A percentile compares a stretch with the other conserved stretches of the same genome.
phyloP scores from a whole-genome alignment of 1,284 basidiomycete genomes.

The Puccinia hordei region DNA sequence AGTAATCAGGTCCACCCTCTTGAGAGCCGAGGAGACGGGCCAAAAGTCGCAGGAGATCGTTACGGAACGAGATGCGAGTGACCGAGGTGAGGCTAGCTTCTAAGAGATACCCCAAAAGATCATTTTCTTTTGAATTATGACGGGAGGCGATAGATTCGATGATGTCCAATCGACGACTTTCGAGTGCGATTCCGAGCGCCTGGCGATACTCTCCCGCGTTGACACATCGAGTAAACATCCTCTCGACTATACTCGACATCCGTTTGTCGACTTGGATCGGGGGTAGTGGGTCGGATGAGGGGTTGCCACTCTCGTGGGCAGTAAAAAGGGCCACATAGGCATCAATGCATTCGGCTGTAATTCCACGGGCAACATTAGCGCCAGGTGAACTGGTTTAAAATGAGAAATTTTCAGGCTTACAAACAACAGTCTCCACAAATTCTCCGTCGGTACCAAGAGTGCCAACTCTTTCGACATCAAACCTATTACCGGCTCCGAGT shows the following conservation, averaged over 20 bases:
- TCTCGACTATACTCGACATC: slow-evolving; percentile 74
- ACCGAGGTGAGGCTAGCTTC: slow-evolving; percentile 78
- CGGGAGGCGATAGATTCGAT: slow-evolving; percentile 73
- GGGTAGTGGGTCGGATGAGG: slow-evolving; percentile 63
- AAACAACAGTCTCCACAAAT: slow-evolving; percentile 89
- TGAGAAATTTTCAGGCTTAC: slow-evolving; percentile 62
- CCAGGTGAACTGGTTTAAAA: background rate
- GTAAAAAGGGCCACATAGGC: slow-evolving; percentile 69
- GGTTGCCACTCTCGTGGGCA: slow-evolving; percentile 61
- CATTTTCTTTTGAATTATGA: slow-evolving; percentile 66
- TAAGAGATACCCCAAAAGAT: slow-evolving; percentile 83
- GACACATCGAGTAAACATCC: slow-evolving; percentile 79
- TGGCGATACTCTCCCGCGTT: slow-evolving; percentile 81
- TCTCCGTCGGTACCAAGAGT: slow-evolving; percentile 69
- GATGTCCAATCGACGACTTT: slow-evolving; percentile 80
- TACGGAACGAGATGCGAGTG: slow-evolving; percentile 76
- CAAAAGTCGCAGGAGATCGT: slow-evolving; percentile 68
- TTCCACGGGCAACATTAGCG: background rate
- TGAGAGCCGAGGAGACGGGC: slow-evolving; percentile 82
- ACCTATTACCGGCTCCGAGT: slow-evolving; percentile 80
- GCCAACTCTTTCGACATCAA: slow-evolving; percentile 70
- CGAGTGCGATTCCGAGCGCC: slow-evolving; percentile 91
- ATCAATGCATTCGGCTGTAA: slow-evolving; percentile 85
- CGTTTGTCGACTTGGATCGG: slow-evolving; percentile 70
- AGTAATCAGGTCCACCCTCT: slow-evolving; percentile 68